Conservation (phyloP, 495 filamentous ascomycete species). For the Polyplosphaeria fusca region DNA sequence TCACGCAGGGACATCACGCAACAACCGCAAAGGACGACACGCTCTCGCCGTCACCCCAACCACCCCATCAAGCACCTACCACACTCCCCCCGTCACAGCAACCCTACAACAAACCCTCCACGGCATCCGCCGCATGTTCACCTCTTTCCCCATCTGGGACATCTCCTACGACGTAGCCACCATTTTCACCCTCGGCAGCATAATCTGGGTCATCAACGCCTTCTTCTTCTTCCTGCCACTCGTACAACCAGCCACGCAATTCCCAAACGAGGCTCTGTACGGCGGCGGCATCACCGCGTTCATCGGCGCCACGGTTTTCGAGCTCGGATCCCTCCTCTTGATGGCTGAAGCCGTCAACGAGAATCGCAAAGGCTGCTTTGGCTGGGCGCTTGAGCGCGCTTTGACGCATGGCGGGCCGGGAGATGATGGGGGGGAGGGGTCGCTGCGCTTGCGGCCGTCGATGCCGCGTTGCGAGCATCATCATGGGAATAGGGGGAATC, state of each 20-base stretch:
- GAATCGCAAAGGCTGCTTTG: slow-evolving; percentile 64
- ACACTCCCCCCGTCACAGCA: slow-evolving; percentile 48
- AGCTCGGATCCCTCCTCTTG: slow-evolving; percentile 61
- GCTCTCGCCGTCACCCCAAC: slow-evolving; percentile 49
- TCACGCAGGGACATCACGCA: slow-evolving; percentile 66
- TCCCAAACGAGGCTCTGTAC: slow-evolving; percentile 49
- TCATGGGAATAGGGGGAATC: slow-evolving; percentile 52
- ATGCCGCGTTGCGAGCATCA: slow-evolving; percentile 48
- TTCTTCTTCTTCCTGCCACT: slow-evolving; percentile 67
- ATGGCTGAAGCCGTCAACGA: slow-evolving; percentile 70
- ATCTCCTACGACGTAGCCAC: slow-evolving; percentile 64
- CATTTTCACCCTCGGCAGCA: slow-evolving; percentile 62
- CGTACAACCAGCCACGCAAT: slow-evolving; percentile 52
- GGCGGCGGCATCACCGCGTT: slow-evolving; percentile 65
- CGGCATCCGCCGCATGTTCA: slow-evolving; percentile 56
- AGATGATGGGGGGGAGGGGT: background rate
- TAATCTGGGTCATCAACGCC: slow-evolving; percentile 65
- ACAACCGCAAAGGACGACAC: slow-evolving; percentile 70
- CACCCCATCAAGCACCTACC: slow-evolving; percentile 31
- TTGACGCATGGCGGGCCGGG: slow-evolving; percentile 12
- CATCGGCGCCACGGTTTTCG: slow-evolving; percentile 68
- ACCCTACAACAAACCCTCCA: slow-evolving; percentile 41
- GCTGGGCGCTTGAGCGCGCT: slow-evolving; percentile 59
- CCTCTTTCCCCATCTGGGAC: slow-evolving; percentile 62
- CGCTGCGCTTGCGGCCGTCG: slow-evolving; percentile 10